A percentile compares a stretch with the other conserved stretches of the same genome.
phyloP scores from a whole-genome alignment of 768 basidiomycete species.

The Xanthoconium purpureum region DNA sequence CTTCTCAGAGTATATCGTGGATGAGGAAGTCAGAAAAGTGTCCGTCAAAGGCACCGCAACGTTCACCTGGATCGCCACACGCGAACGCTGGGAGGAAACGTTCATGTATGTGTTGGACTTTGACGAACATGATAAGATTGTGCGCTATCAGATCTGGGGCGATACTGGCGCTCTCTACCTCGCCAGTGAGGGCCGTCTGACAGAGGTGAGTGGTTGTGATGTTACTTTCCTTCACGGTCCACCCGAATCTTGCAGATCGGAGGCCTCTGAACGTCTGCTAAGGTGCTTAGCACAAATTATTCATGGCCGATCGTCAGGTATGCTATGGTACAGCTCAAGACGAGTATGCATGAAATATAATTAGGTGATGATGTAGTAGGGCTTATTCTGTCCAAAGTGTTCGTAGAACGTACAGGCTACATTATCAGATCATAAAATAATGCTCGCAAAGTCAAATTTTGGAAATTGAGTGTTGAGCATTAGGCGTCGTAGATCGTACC shows the following conservation, averaged over 20 bases:
- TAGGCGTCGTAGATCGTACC: neutral
- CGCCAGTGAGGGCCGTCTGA: constrained; percentile 48
- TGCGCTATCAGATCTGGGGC: constrained; percentile 63
- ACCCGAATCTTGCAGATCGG: neutral
- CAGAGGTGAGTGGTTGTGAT: constrained; percentile 5
- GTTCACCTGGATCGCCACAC: constrained; percentile 55
- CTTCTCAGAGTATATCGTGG: constrained; percentile 57
- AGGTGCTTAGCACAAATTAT: neutral
- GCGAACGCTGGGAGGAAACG: constrained; percentile 57
- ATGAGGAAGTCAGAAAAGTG: constrained; percentile 48
- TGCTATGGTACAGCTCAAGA: constrained; percentile 13
- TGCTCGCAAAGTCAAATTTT: neutral
- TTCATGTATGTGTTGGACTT: constrained; percentile 62
- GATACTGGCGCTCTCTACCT: constrained; percentile 65
- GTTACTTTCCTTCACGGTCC: neutral
- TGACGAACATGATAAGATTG: constrained; percentile 53
- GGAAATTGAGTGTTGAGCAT: neutral
- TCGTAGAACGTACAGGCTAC: constrained; percentile 6
- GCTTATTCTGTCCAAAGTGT: constrained; percentile 10
- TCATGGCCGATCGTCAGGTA: neutral
- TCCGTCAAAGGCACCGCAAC: constrained; percentile 50
- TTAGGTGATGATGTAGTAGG: neutral
- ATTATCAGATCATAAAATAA: constrained; percentile 22
- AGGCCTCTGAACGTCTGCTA: neutral
- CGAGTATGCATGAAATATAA: constrained; percentile 1